A percentile compares a stretch with the other conserved stretches of the same genome.
These are phyloP conservation scores for Penicillium sp. DNA, from an alignment of 2,329 filamentous ascomycete genomes.

Conservation along the genomic window DNA sequence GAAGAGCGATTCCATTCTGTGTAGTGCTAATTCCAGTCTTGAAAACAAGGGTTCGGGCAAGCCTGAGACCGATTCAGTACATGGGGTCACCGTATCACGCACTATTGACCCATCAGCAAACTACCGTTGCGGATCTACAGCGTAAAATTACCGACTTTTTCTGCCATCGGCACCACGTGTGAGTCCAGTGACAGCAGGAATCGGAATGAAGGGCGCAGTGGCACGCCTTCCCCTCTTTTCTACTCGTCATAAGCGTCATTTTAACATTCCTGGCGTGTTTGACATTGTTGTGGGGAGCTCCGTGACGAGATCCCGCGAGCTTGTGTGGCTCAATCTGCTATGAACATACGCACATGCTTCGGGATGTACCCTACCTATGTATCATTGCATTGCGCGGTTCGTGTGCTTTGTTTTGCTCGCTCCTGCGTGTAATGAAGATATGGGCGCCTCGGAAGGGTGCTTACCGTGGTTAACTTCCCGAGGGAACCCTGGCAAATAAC, in stretches of 20 bases:
- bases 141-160: not conserved
- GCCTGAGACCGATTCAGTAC: not conserved
- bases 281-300: conserved; percentile 9
- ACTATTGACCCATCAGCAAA: not conserved
- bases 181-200: conserved; percentile 2
- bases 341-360: not conserved
- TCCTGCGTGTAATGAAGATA: not conserved
- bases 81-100: not conserved
- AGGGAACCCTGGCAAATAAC: not conserved
- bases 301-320: not conserved
- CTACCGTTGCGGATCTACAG: not conserved
- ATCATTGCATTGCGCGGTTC: not conserved
- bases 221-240: conserved; percentile 5
- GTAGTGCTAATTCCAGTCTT: not conserved
- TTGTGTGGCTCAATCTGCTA: not conserved
- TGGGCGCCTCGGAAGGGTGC: not conserved
- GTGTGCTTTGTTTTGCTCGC: not conserved
- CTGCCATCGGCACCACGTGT: conserved; percentile 11
- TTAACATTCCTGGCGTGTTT: conserved; percentile 15
- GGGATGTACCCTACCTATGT: no score
- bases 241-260: conserved; percentile 4
- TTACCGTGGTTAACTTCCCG: not conserved
- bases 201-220: conserved; percentile 17
- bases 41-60: not conserved
- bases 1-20: no score